These are phyloP conservation scores for Suillus hirtellus DNA, from an alignment of 768 basidiomycete species.

Conservation along the genomic window DNA sequence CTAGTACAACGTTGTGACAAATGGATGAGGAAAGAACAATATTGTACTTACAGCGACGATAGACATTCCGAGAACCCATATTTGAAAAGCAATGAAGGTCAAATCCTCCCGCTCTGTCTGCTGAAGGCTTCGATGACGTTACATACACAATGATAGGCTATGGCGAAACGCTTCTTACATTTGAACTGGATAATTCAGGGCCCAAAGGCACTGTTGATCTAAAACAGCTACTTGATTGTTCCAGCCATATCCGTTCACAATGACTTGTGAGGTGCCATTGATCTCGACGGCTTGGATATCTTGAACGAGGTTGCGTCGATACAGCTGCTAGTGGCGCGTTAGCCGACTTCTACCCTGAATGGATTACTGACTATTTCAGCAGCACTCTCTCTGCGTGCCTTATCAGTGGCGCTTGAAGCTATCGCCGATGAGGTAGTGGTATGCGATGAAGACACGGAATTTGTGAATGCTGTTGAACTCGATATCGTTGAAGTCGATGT, in stretches of 20 bases:
- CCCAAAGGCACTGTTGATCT: conserved; percentile 50
- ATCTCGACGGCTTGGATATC: conserved; percentile 31
- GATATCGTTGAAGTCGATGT: no score
- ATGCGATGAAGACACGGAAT: neutral
- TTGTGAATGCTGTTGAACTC: neutral
- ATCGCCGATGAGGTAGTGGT: conserved; percentile 4
- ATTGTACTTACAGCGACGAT: conserved; percentile 49
- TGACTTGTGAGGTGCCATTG: conserved; percentile 24
- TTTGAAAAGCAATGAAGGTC: conserved; percentile 74
- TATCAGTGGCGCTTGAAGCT: neutral
- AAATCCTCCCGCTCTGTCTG: conserved; percentile 79
- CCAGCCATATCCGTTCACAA: conserved; percentile 36
- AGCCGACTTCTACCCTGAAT: neutral
- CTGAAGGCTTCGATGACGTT: conserved; percentile 45
- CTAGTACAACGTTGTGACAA: conserved; percentile 13
- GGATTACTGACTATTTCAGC: neutral
- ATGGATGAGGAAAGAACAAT: conserved; percentile 22
- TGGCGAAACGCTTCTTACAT: conserved; percentile 45
- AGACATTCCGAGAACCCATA: conserved; percentile 82
- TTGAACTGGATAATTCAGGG: conserved; percentile 70
- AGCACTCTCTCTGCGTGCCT: neutral
- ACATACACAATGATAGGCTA: conserved; percentile 3
- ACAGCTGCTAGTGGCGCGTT: neutral
- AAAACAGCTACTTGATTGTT: conserved; percentile 40
- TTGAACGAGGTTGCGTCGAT: conserved; percentile 17